Evolutionary conservation across 176 grass and related monocot genomes (phyloP), one percentile per base, ranked within the genome.

Genomic region (Eleusine indica): DNA sequence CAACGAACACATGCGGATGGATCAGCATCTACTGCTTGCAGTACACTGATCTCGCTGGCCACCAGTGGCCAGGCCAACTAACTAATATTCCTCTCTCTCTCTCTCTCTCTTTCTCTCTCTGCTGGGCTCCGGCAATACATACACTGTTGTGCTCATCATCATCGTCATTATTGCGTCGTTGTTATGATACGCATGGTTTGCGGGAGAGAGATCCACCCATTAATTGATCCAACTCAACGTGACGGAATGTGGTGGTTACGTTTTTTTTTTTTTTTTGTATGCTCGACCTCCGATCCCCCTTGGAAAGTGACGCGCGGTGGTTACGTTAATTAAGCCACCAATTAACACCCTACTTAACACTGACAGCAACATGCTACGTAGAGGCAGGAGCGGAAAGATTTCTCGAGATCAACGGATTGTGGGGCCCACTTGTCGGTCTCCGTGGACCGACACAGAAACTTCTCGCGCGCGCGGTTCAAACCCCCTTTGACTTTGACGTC

Each of bases 211-310:
- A 29, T 11, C 37, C 9, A 46, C 30, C 44, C 1, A 48, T 18
- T 15, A 7, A 21, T 57, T 43, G 9, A 80, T 22, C 19, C 9
- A 35, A 25, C 25, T 35, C 78, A 71, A 81, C 87, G 77, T 85
- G 77, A 42, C 12, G 15, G 53, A 57, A 89, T 85, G 83, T 82
- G 78, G 88, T 89, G 53, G 83, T 89, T 89, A 89, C 77, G 65
- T n/a, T 71, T 29, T 12, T 63, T 29, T 29, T 12, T 63, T 29
- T 4, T 54, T 3, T 18, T 3, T 6, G 32, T 35, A 35, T 35
- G 32, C 32, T 35, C 32, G 32, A 35, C 7, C 18, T 7, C 6
- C 6, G 5, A 0, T 22, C 14, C 9, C 3, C 3, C 25, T 64
- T 64, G 3, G 30, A 64, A 64, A 64, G 61, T 13, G 61, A 64